Conservation (phyloP, 2,329 filamentous ascomycete species). For the Diatrype stigma region DNA sequence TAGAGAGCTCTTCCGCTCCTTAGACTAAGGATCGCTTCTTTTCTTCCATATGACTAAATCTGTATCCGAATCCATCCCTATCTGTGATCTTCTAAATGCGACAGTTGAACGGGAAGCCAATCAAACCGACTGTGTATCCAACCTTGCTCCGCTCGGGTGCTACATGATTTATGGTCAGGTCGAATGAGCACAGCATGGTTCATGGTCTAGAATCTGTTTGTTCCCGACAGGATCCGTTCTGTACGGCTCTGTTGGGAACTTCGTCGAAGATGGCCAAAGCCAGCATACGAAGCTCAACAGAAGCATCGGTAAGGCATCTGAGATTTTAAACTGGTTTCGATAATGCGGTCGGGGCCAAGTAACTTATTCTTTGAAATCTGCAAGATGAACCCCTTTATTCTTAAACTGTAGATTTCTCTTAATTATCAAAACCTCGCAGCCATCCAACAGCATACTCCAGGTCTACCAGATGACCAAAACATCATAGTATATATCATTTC, state of each 20-base stretch:
- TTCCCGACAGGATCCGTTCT: background rate
- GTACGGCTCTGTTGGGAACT: conserved; percentile 4
- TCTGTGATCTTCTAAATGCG: no score
- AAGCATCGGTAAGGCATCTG: background rate
- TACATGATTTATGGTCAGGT: background rate
- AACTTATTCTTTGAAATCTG: background rate
- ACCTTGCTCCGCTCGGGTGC: conserved; percentile 1
- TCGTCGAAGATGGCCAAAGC: conserved; percentile 7
- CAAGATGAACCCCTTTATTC: no score
- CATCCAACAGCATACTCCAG: no score
- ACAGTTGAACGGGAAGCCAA: conserved; percentile 41
- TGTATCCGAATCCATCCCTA: no score
- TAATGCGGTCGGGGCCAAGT: no score
- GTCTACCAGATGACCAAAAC: no score
- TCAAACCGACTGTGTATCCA: conserved; percentile 30
- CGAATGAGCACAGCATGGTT: background rate
- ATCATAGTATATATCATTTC: no score
- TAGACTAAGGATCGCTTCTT: no score
- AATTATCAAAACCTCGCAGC: no score
- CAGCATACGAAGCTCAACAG: conserved; percentile 3
- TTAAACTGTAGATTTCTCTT: no score
- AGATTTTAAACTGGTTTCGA: background rate
- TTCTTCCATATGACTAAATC: no score
- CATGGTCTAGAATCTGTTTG: background rate
- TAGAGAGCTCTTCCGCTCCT: no score